Evolutionary conservation across 1,284 basidiomycete genomes (phyloP), one percentile per base, ranked within the genome.

Genomic region (Anthracocystis walkeri): DNA sequence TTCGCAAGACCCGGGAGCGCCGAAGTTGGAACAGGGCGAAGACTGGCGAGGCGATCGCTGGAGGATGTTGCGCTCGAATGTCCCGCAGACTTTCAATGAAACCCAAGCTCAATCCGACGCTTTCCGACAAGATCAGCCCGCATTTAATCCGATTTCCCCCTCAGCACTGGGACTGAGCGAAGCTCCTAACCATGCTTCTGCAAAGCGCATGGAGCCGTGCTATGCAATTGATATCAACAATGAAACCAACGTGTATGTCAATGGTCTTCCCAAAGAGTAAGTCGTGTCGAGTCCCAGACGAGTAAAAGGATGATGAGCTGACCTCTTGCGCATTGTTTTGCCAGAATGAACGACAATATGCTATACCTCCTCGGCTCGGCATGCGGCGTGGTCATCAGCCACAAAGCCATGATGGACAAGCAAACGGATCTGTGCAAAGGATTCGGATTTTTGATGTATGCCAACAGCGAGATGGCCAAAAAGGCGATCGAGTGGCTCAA

Each of bases 401-500:
- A 82, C 73, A 82, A 82, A 53, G 78, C 80, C 23, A 82, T 82
- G 67, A 63, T 82, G 55, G 78, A 80, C 31, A 44, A 63, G 12
- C 76, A 80, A n/a, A 79, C 76, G 12, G 80, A 76, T 5, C 25
- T 65, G n/a, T 81, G 80, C 75, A 81, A 81, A 60, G 79, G 79
- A 29, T 82, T 79, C 29, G 81, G 81, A 3, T 82, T 82, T 42
- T 41, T 81, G 18, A 78, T 82, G 74, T 81, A 79, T 42, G 71
- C 73, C 27, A 72, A 45, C 12, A 60, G 48, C n/a, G 66, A 69
- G 18, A 79, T 80, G 61, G 81, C 81, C 16, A 58, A 62, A 25
- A 41, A 42, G 18, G 81, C 81, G 1, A 70, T 82, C 23, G 58
- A 67, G 11, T 67, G 73, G 67, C 70, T 82, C 45, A 71, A 63